Evolutionary conservation across 192 early-diverging fungal species (phyloP).

Genomic region (Mortierella hygrophila): DNA sequence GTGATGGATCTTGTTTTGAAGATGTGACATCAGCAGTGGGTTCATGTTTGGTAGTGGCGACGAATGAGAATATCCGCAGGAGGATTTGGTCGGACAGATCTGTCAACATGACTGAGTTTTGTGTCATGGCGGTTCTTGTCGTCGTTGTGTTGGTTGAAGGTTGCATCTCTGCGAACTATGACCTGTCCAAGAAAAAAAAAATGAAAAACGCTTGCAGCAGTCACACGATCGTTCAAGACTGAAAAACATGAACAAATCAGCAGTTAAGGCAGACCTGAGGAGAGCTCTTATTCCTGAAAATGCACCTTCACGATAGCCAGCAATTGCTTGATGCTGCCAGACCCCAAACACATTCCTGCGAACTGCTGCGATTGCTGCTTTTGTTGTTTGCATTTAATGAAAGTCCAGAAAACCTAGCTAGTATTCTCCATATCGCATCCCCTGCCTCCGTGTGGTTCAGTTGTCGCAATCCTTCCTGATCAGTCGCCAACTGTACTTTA

Average conservation of each 20-base stretch:
- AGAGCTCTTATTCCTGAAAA: background rate
- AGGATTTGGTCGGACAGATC: slow-evolving; percentile 35
- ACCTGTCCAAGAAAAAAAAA: background rate
- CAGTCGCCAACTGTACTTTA: background rate
- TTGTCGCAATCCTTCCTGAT: background rate
- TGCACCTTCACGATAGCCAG: background rate
- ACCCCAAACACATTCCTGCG: background rate
- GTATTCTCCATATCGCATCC: background rate
- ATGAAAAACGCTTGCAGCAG: background rate
- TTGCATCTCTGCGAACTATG: background rate
- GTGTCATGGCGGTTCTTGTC: background rate
- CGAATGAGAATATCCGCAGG: slow-evolving; percentile 20
- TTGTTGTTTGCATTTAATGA: slow-evolving; percentile 1
- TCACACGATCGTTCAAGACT: background rate
- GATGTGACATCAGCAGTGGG: background rate
- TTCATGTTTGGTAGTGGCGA: background rate
- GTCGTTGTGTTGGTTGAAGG: background rate
- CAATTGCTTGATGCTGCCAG: background rate
- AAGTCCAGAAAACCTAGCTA: slow-evolving; percentile 7
- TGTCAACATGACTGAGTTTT: background rate
- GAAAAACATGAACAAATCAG: background rate
- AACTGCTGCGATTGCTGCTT: background rate
- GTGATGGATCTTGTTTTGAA: background rate
- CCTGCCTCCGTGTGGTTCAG: background rate
- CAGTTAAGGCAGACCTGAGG: background rate